Base-by-base conservation (phyloP, 2,329 filamentous ascomycete species). In the Coniochaeta hoffmannii region DNA sequence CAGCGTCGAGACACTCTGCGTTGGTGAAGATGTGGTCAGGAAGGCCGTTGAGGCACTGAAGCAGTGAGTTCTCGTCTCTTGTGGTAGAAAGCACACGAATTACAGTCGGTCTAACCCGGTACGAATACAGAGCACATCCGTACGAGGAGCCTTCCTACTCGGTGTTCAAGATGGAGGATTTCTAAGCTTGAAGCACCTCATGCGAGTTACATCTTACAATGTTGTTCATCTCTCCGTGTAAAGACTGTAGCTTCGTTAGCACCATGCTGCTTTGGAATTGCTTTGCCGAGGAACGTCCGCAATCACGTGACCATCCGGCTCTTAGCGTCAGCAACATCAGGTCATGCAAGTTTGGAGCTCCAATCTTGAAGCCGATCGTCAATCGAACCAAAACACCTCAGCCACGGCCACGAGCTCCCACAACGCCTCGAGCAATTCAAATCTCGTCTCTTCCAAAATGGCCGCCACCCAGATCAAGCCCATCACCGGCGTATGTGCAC, bases 41-140 rank as follows among this genome's bases (percentile, higher is more conserved):
- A 75, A 74, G 36, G 86, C 79, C 1, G 84, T 89, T 0, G 76
- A 75, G 30, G 86, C 83, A 4, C 65, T 90, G 68, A 89, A 87
- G 68, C 74, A 71, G 86, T 87, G 61, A 64, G 80, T 75, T 56
- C 22, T 19, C 31, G 15, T 34, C 15, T 19, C 3, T 36, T 10
- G 17, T 14, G 36, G 22, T 14, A 41, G 17, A 22, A 22, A 41
- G 36, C n/a, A 12, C n/a, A 22, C 17, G 36, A 22, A 22, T 41
- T 8, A n/a, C 10, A 4, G 22, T 19, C 36, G 4, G 6, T 17
- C 65, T 68, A 6, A 59, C 53, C 44, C 59, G 56, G 17, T 22
- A 61, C 63, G 1, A n/a, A n/a, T n/a, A n/a, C n/a, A 77, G 69
- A 54, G 71, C 73, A 0, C 79, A 81, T 66, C 78, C 78, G 1